Conservation (phyloP, 2,329 filamentous ascomycete genomes). For the Curvularia eragrostidis region DNA sequence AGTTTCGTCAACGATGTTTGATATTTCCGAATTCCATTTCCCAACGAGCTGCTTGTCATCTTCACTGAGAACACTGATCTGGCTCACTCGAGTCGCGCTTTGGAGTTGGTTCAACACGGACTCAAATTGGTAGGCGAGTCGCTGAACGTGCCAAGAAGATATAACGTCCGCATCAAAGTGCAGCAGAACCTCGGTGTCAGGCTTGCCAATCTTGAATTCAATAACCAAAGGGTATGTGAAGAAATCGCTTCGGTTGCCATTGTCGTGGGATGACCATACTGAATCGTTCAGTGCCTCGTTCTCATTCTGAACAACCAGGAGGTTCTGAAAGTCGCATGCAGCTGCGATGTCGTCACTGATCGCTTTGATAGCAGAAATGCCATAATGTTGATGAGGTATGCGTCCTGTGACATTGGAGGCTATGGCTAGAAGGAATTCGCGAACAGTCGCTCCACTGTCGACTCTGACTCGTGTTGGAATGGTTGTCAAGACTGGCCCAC, state of each 20-base stretch:
- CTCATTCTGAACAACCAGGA: slow-evolving; percentile 60
- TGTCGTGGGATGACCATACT: slow-evolving; percentile 39
- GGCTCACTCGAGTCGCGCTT: slow-evolving; percentile 26
- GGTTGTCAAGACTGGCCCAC: slow-evolving; percentile 50
- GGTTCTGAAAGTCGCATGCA: slow-evolving; percentile 64
- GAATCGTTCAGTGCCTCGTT: slow-evolving; percentile 31
- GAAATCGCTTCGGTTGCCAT: slow-evolving; percentile 39
- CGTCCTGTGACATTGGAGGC: slow-evolving; percentile 32
- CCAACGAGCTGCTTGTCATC: slow-evolving; percentile 35
- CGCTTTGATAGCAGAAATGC: slow-evolving; percentile 48
- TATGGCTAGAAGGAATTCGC: slow-evolving; percentile 31
- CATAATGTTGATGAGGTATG: slow-evolving; percentile 49
- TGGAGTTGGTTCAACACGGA: slow-evolving; percentile 38
- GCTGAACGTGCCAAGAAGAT: slow-evolving; percentile 39
- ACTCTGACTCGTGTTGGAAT: slow-evolving; percentile 48
- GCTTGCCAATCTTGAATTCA: slow-evolving; percentile 35
- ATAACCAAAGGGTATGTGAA: slow-evolving; percentile 46
- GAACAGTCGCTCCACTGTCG: slow-evolving; percentile 31
- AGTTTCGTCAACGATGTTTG: slow-evolving; percentile 32
- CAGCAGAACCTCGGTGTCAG: slow-evolving; percentile 30
- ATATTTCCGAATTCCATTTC: slow-evolving; percentile 34
- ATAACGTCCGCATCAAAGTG: slow-evolving; percentile 40
- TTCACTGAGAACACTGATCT: slow-evolving; percentile 37
- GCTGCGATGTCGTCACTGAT: slow-evolving; percentile 61
- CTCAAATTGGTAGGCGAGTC: slow-evolving; percentile 40